phyloP scores from a whole-genome alignment of 2,329 filamentous ascomycete species.

The Trichoderma breve region DNA sequence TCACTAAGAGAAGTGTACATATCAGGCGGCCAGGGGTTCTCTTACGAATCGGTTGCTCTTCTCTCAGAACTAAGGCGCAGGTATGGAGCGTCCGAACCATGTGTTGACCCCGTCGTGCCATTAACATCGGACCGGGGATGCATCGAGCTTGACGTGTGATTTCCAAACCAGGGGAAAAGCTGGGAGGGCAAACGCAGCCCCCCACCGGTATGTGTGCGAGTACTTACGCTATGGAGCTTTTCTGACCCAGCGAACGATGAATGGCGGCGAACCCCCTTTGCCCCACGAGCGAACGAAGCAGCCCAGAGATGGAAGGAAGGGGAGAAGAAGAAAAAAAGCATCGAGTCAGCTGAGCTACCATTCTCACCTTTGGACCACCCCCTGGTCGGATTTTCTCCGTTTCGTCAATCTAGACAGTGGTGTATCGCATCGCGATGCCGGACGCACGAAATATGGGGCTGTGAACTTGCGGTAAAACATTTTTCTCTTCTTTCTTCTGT shows the following conservation, averaged over 20 bases:
- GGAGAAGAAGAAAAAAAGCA: background rate
- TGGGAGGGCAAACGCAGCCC: background rate
- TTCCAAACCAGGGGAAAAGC: background rate
- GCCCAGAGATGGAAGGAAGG: background rate
- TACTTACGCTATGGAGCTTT: background rate
- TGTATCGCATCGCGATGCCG: conserved; percentile 15
- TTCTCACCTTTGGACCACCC: background rate
- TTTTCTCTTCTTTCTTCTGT: background rate
- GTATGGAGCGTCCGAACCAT: background rate
- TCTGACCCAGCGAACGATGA: background rate
- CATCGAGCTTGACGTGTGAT: background rate
- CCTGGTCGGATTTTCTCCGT: background rate
- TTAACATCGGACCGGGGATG: background rate
- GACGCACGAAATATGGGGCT: conserved; percentile 14
- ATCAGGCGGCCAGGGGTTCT: background rate
- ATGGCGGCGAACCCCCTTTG: background rate
- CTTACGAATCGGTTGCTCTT: background rate
- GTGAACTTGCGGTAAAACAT: conserved; percentile 1
- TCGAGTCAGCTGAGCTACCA: conserved; percentile 6
- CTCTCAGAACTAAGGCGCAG: background rate
- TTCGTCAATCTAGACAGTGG: background rate
- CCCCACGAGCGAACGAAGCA: background rate
- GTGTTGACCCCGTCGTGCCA: background rate
- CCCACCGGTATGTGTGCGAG: conserved; percentile 1
- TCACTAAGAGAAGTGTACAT: background rate